Evolutionary conservation across 2,329 filamentous ascomycete species (phyloP).

Genomic region (Alternaria sp.): DNA sequence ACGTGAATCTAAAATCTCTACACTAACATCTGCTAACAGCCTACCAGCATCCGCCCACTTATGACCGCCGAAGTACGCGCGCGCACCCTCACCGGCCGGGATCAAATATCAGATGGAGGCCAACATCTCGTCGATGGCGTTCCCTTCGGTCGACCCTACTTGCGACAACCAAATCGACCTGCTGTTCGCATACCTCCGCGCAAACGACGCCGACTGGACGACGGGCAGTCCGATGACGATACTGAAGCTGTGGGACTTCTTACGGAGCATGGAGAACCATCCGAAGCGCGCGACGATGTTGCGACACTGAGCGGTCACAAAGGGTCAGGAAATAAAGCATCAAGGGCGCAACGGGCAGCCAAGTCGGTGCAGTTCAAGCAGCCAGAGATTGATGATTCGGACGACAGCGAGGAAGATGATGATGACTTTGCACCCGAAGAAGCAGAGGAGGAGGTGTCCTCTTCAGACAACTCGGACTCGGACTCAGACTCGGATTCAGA

Average conservation of each 20-base stretch:
- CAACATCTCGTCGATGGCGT: constrained; percentile 85
- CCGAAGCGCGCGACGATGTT: neutral
- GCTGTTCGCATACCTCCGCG: constrained; percentile 73
- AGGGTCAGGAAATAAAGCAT: neutral
- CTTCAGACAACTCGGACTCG: constrained; percentile 16
- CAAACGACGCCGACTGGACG: constrained; percentile 63
- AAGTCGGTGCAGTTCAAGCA: constrained; percentile 37
- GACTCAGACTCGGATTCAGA: constrained; percentile 35
- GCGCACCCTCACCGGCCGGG: constrained; percentile 75
- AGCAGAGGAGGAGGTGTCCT: constrained; percentile 19
- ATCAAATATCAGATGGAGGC: constrained; percentile 81
- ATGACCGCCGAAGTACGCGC: constrained; percentile 75
- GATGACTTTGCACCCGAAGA: constrained; percentile 37
- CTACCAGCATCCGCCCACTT: constrained; percentile 75
- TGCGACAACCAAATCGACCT: constrained; percentile 68
- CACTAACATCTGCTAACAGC: constrained; percentile 2
- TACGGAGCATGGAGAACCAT: constrained; percentile 12
- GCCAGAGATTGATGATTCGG: constrained; percentile 12
- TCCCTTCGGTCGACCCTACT: constrained; percentile 77
- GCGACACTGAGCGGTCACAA: neutral
- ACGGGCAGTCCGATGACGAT: constrained; percentile 34
- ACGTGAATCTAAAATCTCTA: constrained; percentile 43
- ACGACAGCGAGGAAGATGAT: constrained; percentile 27
- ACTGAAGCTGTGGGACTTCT: constrained; percentile 18
- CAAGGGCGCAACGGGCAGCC: neutral